Percentiles rank a stretch among this genome's conserved stretches.
Conservation (phyloP, 148 eudicot species). For the Vaccinium vitisidaea region DNA sequence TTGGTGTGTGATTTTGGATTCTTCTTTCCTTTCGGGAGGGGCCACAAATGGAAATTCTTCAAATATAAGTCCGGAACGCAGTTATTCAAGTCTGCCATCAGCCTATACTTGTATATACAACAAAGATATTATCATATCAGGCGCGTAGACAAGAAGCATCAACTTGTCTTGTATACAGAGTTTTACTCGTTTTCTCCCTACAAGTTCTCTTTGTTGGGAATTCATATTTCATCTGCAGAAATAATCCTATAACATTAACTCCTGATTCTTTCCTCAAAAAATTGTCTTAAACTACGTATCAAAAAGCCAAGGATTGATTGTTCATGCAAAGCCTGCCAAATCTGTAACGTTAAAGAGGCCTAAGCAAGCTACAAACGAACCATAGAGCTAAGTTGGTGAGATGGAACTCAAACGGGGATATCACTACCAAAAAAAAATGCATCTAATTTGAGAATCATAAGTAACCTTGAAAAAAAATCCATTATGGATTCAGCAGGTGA, state of each 20-base stretch:
- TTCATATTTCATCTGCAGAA: neutral
- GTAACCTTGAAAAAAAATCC: neutral
- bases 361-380: neutral
- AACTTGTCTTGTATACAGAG: neutral
- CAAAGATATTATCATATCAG: neutral
- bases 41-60: neutral
- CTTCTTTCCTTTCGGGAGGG: neutral
- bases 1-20: neutral
- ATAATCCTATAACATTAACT: neutral
- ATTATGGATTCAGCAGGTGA: neutral
- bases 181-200: neutral
- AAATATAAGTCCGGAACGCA: neutral
- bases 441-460: neutral
- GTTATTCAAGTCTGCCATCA: neutral
- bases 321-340: too few relatives aligned
- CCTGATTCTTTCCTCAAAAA: neutral
- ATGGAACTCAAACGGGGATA: neutral
- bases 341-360: neutral
- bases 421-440: neutral
- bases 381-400: neutral
- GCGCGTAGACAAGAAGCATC: neutral
- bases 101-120: neutral
- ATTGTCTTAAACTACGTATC: neutral
- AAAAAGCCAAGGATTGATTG: neutral
- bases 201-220: neutral